Base-by-base conservation (phyloP, 192 early-diverging fungal genomes). In the Gamsiella multidivaricata region DNA sequence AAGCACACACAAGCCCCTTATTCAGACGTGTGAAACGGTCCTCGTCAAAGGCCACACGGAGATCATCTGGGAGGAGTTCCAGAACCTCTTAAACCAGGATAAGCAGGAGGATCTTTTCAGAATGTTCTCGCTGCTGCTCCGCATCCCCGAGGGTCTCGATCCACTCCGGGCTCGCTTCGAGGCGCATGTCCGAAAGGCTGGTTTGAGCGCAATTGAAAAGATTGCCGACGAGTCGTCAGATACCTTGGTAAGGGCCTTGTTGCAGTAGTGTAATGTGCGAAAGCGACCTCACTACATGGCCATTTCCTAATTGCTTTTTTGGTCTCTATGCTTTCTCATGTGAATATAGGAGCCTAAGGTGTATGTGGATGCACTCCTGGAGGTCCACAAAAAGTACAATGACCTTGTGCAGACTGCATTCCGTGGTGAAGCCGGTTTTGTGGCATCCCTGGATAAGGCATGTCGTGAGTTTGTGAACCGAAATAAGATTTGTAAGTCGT, bases 381-480 rank as follows among this genome's bases (percentile, higher is more conserved):
- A 84, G 41, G 94, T 99, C 20, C 94, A 98, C 72, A 88, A 84
- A 34, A 95, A 94, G 82, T 99, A 94, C 70, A 79, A 91, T 49
- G 87, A 89, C 28, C 82, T 97, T 22, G 89, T 95, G 25, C 86
- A 88, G 64, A 85, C 78, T 3, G 89, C 95, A 6, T 97, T 99
- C 76, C 83, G 84, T 45, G 89, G 86, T 20, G 95, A 99, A 53
- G 82, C 93, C 2, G 93, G 93, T 0, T 96, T 98, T 78, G 94
- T 92, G 26, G 94, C 92, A 37, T 92, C 95, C 23, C 81, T 97
- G 50, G 96, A 98, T 84, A 94, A 93, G 61, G 97, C 96, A 4
- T 98, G 95, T 84, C 87, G 92, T 54, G 93, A 94, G 70, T 97
- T 96, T 78, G 90, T 99, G 31, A 99, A 99, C 82, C 84, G 89